Percentiles rank a stretch among this genome's conserved stretches.
Evolutionary conservation across 78 protist genomes (phyloP).

Genomic region (Creolimax fragrantissima): DNA sequence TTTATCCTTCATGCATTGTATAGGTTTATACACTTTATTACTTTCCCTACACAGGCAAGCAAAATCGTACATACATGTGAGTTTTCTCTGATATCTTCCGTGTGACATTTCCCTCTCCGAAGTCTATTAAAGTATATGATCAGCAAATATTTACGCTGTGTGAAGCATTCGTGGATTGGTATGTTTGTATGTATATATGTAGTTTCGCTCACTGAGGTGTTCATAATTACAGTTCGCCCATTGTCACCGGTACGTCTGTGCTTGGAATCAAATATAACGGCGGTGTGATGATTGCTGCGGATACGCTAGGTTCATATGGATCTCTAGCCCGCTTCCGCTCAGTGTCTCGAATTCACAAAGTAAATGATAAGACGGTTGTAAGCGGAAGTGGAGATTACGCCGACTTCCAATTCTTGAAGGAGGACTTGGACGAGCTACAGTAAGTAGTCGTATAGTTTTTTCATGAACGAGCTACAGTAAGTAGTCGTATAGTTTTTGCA

Average conservation of each 20-base stretch:
- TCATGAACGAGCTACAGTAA: constrained; percentile 50
- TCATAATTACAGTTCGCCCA: constrained; percentile 47
- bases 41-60: too few relatives aligned
- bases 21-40: too few relatives aligned
- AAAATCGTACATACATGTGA: too few relatives aligned
- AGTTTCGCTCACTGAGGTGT: too few relatives aligned
- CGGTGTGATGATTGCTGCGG: constrained; percentile 84
- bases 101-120: too few relatives aligned
- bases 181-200: too few relatives aligned
- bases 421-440: constrained; percentile 47
- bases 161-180: too few relatives aligned
- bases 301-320: constrained; percentile 86
- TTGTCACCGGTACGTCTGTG: constrained; percentile 85
- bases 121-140: too few relatives aligned
- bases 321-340: constrained; percentile 70
- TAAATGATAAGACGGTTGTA: constrained; percentile 49
- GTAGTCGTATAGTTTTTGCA: not conserved
- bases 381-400: constrained; percentile 79
- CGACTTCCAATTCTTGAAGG: constrained; percentile 74
- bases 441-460: constrained; percentile 2
- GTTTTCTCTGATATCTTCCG: too few relatives aligned
- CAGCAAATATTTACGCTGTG: too few relatives aligned
- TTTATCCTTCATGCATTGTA: too few relatives aligned
- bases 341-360: constrained; percentile 39
- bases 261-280: constrained; percentile 77